Percentiles rank a stretch among this genome's conserved stretches.
Evolutionary conservation across 2,329 filamentous ascomycete species (phyloP).

Genomic region (Aspergillus sp.): DNA sequence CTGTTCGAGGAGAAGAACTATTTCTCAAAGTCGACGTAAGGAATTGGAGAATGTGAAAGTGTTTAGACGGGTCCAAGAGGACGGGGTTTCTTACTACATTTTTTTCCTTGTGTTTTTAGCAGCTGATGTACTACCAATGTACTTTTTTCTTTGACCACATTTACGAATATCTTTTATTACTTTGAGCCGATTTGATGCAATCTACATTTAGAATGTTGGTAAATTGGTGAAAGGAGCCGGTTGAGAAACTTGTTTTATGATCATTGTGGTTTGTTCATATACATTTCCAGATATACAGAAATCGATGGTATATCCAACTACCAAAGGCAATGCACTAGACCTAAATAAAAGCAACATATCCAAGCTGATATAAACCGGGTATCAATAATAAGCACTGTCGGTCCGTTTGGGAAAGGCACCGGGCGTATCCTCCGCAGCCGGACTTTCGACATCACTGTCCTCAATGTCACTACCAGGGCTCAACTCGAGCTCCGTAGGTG

Average conservation of each 20-base stretch:
- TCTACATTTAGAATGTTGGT: background rate
- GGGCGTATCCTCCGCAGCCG: slow-evolving; percentile 23
- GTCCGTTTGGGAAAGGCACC: slow-evolving; percentile 37
- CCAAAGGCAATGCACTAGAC: background rate
- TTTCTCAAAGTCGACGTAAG: slow-evolving; percentile 37
- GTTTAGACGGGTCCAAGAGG: background rate
- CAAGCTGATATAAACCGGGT: background rate
- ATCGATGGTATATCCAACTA: background rate
- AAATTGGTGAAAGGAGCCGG: background rate
- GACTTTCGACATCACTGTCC: slow-evolving; percentile 43
- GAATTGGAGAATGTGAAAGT: background rate
- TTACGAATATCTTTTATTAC: background rate
- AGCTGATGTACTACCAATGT: slow-evolving; percentile 9
- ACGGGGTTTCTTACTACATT: slow-evolving; percentile 2
- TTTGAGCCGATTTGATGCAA: background rate
- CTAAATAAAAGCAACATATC: background rate
- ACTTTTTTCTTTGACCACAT: background rate
- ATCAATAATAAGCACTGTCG: slow-evolving; percentile 36
- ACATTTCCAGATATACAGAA: background rate
- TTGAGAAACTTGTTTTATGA: background rate
- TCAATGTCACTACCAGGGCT: slow-evolving; percentile 41
- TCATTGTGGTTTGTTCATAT: background rate
- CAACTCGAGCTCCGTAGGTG: slow-evolving; percentile 52
- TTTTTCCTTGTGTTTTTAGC: slow-evolving; percentile 12
- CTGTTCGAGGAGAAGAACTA: slow-evolving; percentile 66